These are phyloP conservation scores for Crithidia sp. DNA, from an alignment of 208 protist species.

Conservation along the genomic window DNA sequence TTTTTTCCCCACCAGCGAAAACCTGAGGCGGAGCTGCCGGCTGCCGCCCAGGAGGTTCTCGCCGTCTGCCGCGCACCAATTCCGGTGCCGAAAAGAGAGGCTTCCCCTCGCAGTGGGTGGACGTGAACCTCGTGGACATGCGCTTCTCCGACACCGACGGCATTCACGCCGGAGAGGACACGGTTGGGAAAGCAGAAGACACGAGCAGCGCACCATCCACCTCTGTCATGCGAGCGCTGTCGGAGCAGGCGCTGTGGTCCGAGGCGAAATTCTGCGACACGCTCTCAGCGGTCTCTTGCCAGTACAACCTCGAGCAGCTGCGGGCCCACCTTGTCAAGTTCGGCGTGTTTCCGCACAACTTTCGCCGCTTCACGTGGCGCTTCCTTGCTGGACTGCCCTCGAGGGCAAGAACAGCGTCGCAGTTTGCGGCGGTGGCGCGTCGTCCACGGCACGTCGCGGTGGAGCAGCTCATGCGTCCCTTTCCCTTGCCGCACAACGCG, in stretches of 20 bases:
- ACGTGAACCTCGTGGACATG: slow-evolving; percentile 37
- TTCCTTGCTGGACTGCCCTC: slow-evolving; percentile 79
- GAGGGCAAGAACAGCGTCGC: slow-evolving; percentile 42
- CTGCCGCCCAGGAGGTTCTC: slow-evolving; percentile 12
- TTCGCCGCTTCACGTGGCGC: slow-evolving; percentile 77
- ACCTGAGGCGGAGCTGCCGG: background rate
- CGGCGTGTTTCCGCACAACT: slow-evolving; percentile 75
- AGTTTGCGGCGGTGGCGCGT: slow-evolving; percentile 72
- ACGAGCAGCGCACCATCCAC: background rate
- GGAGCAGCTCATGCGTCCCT: slow-evolving; percentile 60
- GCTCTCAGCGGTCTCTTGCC: slow-evolving; percentile 33
- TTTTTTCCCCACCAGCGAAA: background rate
- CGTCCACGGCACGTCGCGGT: slow-evolving; percentile 62
- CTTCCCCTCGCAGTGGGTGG: slow-evolving; percentile 18
- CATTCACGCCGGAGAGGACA: background rate
- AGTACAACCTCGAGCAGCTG: slow-evolving; percentile 76
- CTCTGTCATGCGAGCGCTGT: background rate
- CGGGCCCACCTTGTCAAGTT: slow-evolving; percentile 57
- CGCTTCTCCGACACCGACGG: background rate
- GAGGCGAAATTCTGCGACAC: slow-evolving; percentile 37
- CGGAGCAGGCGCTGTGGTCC: slow-evolving; percentile 1
- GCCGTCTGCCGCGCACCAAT: background rate
- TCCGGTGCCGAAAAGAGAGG: slow-evolving; percentile 17
- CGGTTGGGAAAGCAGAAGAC: background rate
- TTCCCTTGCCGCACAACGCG: slow-evolving; percentile 47